phyloP scores from a whole-genome alignment of 345 rosid genomes.

The Anastatica hierochuntica region DNA sequence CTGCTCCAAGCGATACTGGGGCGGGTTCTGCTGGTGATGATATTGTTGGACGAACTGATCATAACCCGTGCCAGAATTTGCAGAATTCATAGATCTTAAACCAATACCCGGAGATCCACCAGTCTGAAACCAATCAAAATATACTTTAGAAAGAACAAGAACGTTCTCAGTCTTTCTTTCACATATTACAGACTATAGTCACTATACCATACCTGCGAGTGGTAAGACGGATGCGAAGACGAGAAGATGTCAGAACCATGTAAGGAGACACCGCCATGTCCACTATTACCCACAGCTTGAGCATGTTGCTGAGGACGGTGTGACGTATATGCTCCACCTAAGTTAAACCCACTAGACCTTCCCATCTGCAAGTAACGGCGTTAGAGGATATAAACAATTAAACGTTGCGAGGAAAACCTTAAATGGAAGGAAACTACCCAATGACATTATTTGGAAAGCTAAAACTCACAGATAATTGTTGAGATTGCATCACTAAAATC shows the following conservation, averaged over 20 bases:
- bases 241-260: too few species aligned
- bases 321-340: conserved; percentile 61
- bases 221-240: too few species aligned
- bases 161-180: too few species aligned
- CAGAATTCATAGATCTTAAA: conserved; percentile 69
- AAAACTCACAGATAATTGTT: conserved; percentile 76
- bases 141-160: not conserved
- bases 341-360: conserved; percentile 75
- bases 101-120: conserved; percentile 81
- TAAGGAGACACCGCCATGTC: conserved; percentile 51
- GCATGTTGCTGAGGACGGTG: conserved; percentile 66
- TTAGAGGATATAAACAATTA: not conserved
- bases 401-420: too few species aligned
- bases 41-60: conserved; percentile 79
- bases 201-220: too few species aligned
- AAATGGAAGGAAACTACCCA: too few species aligned
- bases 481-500: conserved; percentile 86
- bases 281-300: conserved; percentile 53
- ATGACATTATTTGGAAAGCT: not conserved
- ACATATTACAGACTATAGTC: conserved; percentile 7
- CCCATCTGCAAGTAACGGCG: conserved; percentile 50
- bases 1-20: conserved; percentile 83
- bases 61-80: conserved; percentile 62
- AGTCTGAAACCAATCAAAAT: conserved; percentile 37
- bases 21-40: conserved; percentile 70